Evolutionary conservation across 306 rosid genomes (phyloP), one percentile per base, ranked within the genome.

Genomic region (Vigna nakashimae): DNA sequence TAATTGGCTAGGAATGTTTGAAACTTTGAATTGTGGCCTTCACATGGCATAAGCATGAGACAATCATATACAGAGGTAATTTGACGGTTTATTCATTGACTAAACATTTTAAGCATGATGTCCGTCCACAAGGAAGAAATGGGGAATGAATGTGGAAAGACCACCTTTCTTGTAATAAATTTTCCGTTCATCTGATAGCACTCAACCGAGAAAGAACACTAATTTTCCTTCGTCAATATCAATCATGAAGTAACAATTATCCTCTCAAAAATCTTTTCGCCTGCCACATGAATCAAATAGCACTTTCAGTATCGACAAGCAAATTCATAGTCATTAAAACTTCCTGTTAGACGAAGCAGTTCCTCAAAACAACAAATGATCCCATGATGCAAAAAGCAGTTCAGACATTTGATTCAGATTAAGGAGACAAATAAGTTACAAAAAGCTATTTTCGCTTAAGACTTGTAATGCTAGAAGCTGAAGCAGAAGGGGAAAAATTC

Each of bases 201-300:
- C 6, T 64, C 42, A 56, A 72, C 42, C 6, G 66, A 51, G 67
- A 69, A 73, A 77, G 69, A 51, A 74, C 38, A 8, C 30, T 26
- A 60, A 57, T 71, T 74, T 82, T 71, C 79, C 73, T 46, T 2
- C 48, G 28, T 15, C 77, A 80, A 74, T 65, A 78, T 68, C 75
- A 83, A 76, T 67, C 82, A 38, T 17, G 70, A 43, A 62, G 60
- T 51, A 71, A 78, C 32, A 65, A 53, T 49, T 74, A 62, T 68
- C 87, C 88, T 50, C 89, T 64, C 52, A 91, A 55, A 75, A 79
- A 42, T 17, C 82, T 85, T 83, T 90, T 94, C 68, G 87, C 91
- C 98, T 94, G 96, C 80, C 77, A 79, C 6, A 56, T 26, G 43
- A 42, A 79, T 38, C 51, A 64, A 60, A 79, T 55, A 56, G 73